Conservation (phyloP, 164 flowering plant species). For the Vitis vinifera region ASM3070453v1 NC_081815.1:15913501-15914000, state of each 20-base stretch:
- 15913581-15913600: slow-evolving; percentile 50
- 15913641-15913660: slow-evolving; percentile 53
- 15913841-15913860: slow-evolving; percentile 42
- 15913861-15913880: slow-evolving; percentile 35
- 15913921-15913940: slow-evolving; percentile 44
- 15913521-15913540: slow-evolving; percentile 32
- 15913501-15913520: slow-evolving; percentile 19
- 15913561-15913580: slow-evolving; percentile 35
- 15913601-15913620: slow-evolving; percentile 66
- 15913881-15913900: slow-evolving; percentile 63
- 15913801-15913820: slow-evolving; percentile 40
- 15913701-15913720: slow-evolving; percentile 44
- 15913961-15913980: slow-evolving; percentile 52
- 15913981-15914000: slow-evolving; percentile 61
- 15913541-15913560: slow-evolving; percentile 31
- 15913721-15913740: slow-evolving; percentile 36
- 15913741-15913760: slow-evolving; percentile 19
- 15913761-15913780: slow-evolving; percentile 37
- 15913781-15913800: slow-evolving; percentile 30
- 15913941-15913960: slow-evolving; percentile 45
- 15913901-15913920: slow-evolving; percentile 39
- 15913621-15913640: slow-evolving; percentile 76
- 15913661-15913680: slow-evolving; percentile 53
- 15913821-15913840: slow-evolving; percentile 23
- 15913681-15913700: slow-evolving; percentile 62